Evolutionary conservation across 129 eudicot genomes (phyloP), one percentile per base, ranked within the genome.

Genomic region (Flaveria ramosissima): DNA sequence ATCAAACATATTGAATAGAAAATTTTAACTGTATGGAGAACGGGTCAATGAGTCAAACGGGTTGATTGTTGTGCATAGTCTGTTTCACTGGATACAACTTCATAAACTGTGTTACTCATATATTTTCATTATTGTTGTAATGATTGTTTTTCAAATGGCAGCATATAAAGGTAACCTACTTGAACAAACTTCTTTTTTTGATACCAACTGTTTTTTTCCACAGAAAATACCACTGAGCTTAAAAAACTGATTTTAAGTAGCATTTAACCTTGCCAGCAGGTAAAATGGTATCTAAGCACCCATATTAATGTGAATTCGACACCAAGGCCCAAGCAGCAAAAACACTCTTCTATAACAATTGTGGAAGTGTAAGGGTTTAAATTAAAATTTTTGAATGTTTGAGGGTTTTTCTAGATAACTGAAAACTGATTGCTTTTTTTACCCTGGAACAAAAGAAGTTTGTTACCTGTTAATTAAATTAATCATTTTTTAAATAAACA

Each of bases 21-120:
- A 21, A 13, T 7, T 15, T 21, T 74, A 24, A 56, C 46, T 23
- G 19, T 42, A 59, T 45, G 48, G 48, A 23, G 39, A 27, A 50
- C 1, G 16, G 53, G 47, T 41, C 77, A 73, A 57, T 21, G 68
- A 20, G 68, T 73, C 59, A 48, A 72, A 72, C 7, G 30, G 60
- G 59, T 68, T 42, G 51, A 45, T 1, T 6, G 20, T 36, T 20
- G 2, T 20, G 17, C 36, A 30, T 63, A 30, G 48, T 3, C 48
- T n/a, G 8, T 27, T 71, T n/a, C n/a, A 9, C 4, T 71, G 26
- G 51, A 26, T 71, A 71, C 15, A 32, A 5, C 64, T 24, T 50
- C 23, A 8, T 5, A 30, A 71, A 52, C 1, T n/a, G 6, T 24
- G 50, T 50, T 61, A 61, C 27, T 61, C 9, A 3, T 30, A 30